Base-by-base conservation (phyloP, 208 protist genomes). In the Crithidia bombi region DNA sequence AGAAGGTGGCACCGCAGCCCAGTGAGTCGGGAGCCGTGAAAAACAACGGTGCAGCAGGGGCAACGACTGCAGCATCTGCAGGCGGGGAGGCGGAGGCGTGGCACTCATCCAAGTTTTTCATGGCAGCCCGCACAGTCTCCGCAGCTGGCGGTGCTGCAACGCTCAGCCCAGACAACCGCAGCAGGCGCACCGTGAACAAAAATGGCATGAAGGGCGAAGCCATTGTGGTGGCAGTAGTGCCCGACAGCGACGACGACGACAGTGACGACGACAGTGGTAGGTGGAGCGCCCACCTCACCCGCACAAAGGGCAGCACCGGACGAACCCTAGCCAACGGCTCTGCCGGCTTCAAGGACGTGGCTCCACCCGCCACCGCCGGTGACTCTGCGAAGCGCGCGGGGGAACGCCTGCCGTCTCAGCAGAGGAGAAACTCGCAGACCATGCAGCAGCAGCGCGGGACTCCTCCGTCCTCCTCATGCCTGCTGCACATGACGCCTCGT, bases 151-250 rank as follows among this genome's bases (percentile, higher is more conserved):
- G 9, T 21, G 32, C 41, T 0, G 19, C 58, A 52, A 36, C 30
- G 21, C 23, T 23, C 28, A 25, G 43, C 11, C 49, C 28, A 5
- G 39, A 47, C 2, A 32, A 35, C n/a, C 47, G 50, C 3, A 28
- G 33, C 26, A 32, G 55, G 10, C 44, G 70, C 44, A 57, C 55
- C 10, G 25, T 75, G 14, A 75, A 65, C 36, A 75, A 75, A 26
- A 69, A 65, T 35, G 43, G 62, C 32, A 75, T 75, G 70, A 75
- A 75, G 32, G 63, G 70, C 3, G 70, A 68, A 44, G 55, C 44
- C 5, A 75, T 75, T 15, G 62, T 75, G 3, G 39, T 75, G 26
- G 62, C 61, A 6, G 35, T 75, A 9, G 25, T 50, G 23, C 54
- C 49, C 11, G 70, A 75, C 54, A 75, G 70, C 62, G 70, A 75